Percentiles rank a stretch among this genome's conserved stretches.
Evolutionary conservation across 176 grass and related monocot genomes (phyloP).

Genomic region (Aegilops umbellulata): DNA sequence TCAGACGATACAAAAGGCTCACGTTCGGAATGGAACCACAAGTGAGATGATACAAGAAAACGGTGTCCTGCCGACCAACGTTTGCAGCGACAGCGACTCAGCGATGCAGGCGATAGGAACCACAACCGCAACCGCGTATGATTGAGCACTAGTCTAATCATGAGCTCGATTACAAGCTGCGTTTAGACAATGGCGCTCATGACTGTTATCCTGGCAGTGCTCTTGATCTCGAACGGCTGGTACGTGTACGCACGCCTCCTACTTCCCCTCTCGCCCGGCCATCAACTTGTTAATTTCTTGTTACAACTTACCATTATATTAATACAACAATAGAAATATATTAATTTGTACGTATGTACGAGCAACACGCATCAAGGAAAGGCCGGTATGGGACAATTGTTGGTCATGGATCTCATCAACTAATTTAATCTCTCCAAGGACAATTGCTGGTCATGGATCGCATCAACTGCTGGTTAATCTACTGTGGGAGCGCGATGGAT

Average conservation of each 20-base stretch:
- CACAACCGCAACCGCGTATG: background rate
- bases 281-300: background rate
- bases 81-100: background rate
- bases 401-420: no score
- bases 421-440: no score
- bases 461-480: background rate
- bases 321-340: no score
- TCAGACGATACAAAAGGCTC: background rate
- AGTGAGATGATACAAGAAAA: background rate
- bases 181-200: background rate
- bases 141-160: background rate
- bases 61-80: slow-evolving; percentile 14
- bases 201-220: background rate
- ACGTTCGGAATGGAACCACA: background rate
- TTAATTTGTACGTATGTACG: background rate
- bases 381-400: no score
- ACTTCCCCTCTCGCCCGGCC: background rate
- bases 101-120: background rate
- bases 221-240: no score
- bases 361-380: background rate
- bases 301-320: no score
- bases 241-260: background rate
- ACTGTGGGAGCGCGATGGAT: background rate
- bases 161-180: background rate
- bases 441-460: slow-evolving; percentile 3